Evolutionary conservation across 371 early-diverging fungal genomes (phyloP), one percentile per base, ranked within the genome.

Genomic region (Mucor saturninus): DNA sequence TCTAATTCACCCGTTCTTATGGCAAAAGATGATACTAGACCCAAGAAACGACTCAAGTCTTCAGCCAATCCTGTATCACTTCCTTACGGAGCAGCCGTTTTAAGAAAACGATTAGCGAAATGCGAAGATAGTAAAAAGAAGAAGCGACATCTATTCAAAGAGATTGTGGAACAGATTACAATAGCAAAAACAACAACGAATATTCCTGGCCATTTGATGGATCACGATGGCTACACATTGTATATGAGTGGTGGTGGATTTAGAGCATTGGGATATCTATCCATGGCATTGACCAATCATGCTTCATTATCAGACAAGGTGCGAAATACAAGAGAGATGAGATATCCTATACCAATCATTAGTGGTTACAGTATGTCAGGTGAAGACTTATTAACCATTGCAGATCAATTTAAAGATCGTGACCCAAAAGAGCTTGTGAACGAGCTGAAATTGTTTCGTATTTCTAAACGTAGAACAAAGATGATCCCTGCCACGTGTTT

Each of bases 221-320:
- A 69, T 21, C 72, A 74, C 31, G 62, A 62, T 30, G 79, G 79
- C 2, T 79, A 75, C 31, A 63, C 76, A 1, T 40, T 83, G 48
- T 84, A 84, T 42, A 72, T 84, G 60, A 76, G 74, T 48, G 84
- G 84, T 7, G 84, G 84, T 26, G 84, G 84, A 14, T 81, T 84
- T 63, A 69, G 81, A 15, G 79, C 81, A 1, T 59, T 84, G 11
- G 83, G 81, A 1, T 84, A 83, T 31, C 46, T 84, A 30, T 61
- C 75, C 31, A 84, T 84, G 84, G 73, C 78, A 1, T 32, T 54
- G 2, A 48, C 56, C 10, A 50, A 55, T 26, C 14, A 37, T 48
- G 28, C 54, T 29, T 15, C 32, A 32, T 4, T 37, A 35, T 30
- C 50, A 8, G 4, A 29, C 14, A 15, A 50, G 21, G 30, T 9